Evolutionary conservation across 2,329 filamentous ascomycete species (phyloP), one percentile per base, ranked within the genome.

Genomic region (Xylariaceae sp.): DNA sequence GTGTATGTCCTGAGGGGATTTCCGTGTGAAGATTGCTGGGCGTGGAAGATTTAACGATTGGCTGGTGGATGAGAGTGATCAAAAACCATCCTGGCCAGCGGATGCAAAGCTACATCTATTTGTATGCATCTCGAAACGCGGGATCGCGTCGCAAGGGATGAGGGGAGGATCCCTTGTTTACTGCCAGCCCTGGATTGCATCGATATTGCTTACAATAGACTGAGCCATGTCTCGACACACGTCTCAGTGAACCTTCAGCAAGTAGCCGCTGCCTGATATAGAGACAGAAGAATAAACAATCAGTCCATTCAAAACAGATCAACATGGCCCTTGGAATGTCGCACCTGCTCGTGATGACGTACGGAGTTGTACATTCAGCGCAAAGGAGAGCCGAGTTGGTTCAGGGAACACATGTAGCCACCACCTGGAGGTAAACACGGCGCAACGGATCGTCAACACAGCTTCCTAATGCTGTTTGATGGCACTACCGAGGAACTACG

Each of bases 221-320:
- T 55, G 57, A 64, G 59, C 57, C 58, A 64, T 64, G 59, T 61
- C 61, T 61, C 51, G 59, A 13, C 44, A 23, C 15, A 35, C 9
- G 18, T 53, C 15, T 59, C 41, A 41, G 53, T 51, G 30, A 49
- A 49, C 8, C 11, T 1, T 41, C 48, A 39, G 18, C 23, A 11
- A 23, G 34, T 37, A 49, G 34, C 35, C 47, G 30, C 4, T 23
- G 17, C 15, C 9, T 13, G 39, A 34, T 17, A 34, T n/a, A 11
- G 8, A 11, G 10, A 41, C 37, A 41, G 8, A 39, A 39, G 37
- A 10, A 41, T 41, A 41, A 41, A 41, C 9, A 9, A 41, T 13
- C 37, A 41, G 4, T 8, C 37, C 37, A 41, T 41, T n/a, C 13
- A 11, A 6, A 53, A 53, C 18, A 48, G 48, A 61, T 61, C 53